These are phyloP conservation scores for Rosa lucieae DNA, from an alignment of 306 rosid genomes.

Conservation along the genomic window DNA sequence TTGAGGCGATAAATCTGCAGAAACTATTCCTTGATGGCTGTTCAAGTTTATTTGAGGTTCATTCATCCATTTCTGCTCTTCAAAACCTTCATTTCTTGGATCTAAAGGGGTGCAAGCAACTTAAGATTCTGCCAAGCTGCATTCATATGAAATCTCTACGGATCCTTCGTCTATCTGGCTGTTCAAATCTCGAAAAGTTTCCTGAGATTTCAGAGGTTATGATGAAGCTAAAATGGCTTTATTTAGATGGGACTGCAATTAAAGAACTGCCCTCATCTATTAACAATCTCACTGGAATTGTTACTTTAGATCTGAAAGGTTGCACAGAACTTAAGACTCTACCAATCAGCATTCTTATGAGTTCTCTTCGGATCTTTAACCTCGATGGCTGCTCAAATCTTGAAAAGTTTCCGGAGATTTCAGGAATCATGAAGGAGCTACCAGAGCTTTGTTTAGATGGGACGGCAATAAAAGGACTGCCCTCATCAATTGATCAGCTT, in stretches of 20 bases:
- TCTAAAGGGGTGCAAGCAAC: neutral
- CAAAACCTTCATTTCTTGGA: neutral
- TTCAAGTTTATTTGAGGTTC: neutral
- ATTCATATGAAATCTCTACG: neutral
- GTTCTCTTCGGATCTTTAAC: neutral
- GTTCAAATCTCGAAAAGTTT: neutral
- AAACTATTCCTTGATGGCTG: neutral
- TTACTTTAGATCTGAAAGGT: too few species aligned
- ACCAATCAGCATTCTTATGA: neutral
- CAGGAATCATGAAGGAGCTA: conserved; percentile 13
- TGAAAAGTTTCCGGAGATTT: conserved; percentile 11
- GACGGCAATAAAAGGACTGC: neutral
- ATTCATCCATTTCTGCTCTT: neutral
- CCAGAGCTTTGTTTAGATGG: neutral
- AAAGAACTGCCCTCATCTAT: too few species aligned
- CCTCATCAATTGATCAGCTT: neutral
- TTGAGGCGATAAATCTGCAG: conserved; percentile 13
- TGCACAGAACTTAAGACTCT: neutral
- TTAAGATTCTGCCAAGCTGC: neutral
- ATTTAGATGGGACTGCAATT: too few species aligned
- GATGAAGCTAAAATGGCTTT: too few species aligned
- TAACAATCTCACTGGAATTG: too few species aligned
- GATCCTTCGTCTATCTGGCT: neutral
- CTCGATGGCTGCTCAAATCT: conserved; percentile 2
- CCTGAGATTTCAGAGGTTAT: too few species aligned